Conservation (phyloP, 768 basidiomycete species). For the Tremella yokohamensis region DNA sequence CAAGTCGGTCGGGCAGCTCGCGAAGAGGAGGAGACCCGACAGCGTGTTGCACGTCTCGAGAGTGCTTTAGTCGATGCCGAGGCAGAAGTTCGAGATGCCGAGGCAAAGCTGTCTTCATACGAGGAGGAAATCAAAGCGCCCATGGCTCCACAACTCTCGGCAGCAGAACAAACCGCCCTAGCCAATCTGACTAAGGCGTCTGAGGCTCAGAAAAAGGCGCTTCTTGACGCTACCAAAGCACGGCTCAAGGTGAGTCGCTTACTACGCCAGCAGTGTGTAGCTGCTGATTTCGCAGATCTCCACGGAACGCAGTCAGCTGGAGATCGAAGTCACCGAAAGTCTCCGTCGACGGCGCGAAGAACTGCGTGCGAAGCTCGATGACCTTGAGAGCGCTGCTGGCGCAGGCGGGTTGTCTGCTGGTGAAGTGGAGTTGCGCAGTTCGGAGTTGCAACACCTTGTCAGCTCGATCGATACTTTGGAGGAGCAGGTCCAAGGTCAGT, state of each 20-base stretch:
- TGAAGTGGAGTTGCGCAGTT: slow-evolving; percentile 53
- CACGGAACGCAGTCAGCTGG: slow-evolving; percentile 70
- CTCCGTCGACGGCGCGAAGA: slow-evolving; percentile 76
- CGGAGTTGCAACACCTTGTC: slow-evolving; percentile 68
- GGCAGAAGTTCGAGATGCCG: slow-evolving; percentile 64
- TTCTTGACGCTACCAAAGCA: slow-evolving; percentile 65
- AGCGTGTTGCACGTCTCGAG: slow-evolving; percentile 64
- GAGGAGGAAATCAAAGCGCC: slow-evolving; percentile 68
- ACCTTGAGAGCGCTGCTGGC: slow-evolving; percentile 61
- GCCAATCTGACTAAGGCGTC: slow-evolving; percentile 69
- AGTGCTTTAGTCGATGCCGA: slow-evolving; percentile 67
- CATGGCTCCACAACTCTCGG: slow-evolving; percentile 68
- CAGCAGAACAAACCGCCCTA: slow-evolving; percentile 67
- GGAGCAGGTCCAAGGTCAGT: slow-evolving; percentile 58
- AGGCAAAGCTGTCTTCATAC: slow-evolving; percentile 64
- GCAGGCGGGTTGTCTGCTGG: slow-evolving; percentile 64
- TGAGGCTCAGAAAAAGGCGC: slow-evolving; percentile 66
- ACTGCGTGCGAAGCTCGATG: slow-evolving; percentile 68
- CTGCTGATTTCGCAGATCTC: slow-evolving; percentile 58
- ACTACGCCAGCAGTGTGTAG: neutral
- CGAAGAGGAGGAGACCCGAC: slow-evolving; percentile 68
- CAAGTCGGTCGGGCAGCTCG: slow-evolving; percentile 61
- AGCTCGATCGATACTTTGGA: slow-evolving; percentile 63
- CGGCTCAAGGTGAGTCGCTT: slow-evolving; percentile 64
- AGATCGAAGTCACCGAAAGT: slow-evolving; percentile 90